phyloP scores from a whole-genome alignment of 805 yeast genomes.

The Wickerhamomyces alni region DNA sequence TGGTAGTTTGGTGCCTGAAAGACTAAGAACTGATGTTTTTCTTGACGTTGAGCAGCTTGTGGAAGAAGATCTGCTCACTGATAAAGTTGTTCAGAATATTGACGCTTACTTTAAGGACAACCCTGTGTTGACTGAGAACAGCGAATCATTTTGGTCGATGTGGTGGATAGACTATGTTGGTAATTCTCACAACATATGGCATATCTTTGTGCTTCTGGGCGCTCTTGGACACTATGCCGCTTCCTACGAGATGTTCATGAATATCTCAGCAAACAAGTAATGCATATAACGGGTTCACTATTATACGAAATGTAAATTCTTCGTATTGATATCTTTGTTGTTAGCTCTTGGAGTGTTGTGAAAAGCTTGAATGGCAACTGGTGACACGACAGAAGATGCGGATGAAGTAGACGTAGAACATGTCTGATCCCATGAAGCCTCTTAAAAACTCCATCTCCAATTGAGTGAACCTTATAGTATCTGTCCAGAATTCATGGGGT shows the following conservation, averaged over 20 bases:
- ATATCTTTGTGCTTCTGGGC: conserved; percentile 85
- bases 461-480: too few relatives aligned
- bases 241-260: conserved; percentile 61
- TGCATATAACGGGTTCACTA: too few relatives aligned
- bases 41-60: conserved; percentile 40
- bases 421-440: too few relatives aligned
- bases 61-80: conserved; percentile 24
- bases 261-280: conserved; percentile 20
- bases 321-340: too few relatives aligned
- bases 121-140: conserved; percentile 30
- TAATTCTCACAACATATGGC: conserved; percentile 92
- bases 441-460: too few relatives aligned
- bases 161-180: conserved; percentile 83
- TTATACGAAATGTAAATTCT: too few relatives aligned
- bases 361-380: too few relatives aligned
- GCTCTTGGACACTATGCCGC: conserved; percentile 86
- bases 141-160: conserved; percentile 43
- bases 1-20: conserved; percentile 84
- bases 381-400: too few relatives aligned
- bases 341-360: too few relatives aligned
- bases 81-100: conserved; percentile 25
- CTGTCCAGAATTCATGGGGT: too few relatives aligned
- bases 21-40: conserved; percentile 68
- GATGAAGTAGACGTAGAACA: too few relatives aligned
- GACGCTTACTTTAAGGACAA: conserved; percentile 34